A percentile compares a stretch with the other conserved stretches of the same genome.
Evolutionary conservation across 2,329 filamentous ascomycete species (phyloP).

Genomic region (Pseudocercospora fijiensis): DNA sequence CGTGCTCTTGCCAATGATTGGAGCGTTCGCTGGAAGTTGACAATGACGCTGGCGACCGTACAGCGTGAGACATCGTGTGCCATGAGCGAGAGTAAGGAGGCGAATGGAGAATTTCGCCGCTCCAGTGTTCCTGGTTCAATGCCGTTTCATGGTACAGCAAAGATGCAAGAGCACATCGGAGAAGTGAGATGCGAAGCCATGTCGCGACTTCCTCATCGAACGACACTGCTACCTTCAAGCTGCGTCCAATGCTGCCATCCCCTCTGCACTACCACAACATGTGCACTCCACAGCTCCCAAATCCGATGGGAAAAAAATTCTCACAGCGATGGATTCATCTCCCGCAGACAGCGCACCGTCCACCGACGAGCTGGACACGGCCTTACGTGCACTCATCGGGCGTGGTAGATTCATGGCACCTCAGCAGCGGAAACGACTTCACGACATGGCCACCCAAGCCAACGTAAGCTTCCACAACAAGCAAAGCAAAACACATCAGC

Average conservation of each 20-base stretch:
- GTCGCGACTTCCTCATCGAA: not conserved
- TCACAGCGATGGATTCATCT: not conserved
- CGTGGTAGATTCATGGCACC: not conserved
- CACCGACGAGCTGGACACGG: not conserved
- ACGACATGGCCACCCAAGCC: not conserved
- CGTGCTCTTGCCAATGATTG: too few species aligned
- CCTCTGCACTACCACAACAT: not conserved
- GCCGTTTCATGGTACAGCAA: too few species aligned
- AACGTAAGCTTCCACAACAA: too few species aligned
- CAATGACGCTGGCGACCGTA: not conserved
- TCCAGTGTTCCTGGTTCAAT: not conserved
- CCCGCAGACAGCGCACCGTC: not conserved
- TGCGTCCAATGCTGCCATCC: too few species aligned
- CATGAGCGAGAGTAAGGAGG: not conserved
- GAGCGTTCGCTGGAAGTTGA: too few species aligned
- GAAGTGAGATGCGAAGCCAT: not conserved
- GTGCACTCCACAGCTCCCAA: too few species aligned
- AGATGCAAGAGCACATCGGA: too few species aligned
- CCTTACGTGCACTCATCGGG: not conserved
- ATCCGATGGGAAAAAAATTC: too few species aligned
- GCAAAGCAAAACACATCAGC: too few species aligned
- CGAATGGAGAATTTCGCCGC: not conserved
- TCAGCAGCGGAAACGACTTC: not conserved
- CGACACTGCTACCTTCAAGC: too few species aligned
- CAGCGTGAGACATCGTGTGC: not conserved